These are phyloP conservation scores for Aspergillus nanangensis DNA, from an alignment of 495 filamentous ascomycete genomes.

Conservation along the genomic window DNA sequence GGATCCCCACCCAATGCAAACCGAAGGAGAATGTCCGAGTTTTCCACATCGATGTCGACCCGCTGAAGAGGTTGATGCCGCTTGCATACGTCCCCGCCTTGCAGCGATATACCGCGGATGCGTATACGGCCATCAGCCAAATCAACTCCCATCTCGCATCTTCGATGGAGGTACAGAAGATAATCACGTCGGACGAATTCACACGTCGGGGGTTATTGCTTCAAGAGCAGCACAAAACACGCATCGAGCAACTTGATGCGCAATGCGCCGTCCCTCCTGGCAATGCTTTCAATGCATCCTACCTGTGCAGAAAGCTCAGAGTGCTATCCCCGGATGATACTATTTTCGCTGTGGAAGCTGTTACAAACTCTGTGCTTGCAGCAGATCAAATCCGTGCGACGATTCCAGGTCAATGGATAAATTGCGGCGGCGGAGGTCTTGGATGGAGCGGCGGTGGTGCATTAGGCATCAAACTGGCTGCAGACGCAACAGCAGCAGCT, in stretches of 20 bases:
- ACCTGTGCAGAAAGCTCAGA: conserved; percentile 54
- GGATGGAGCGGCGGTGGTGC: conserved; percentile 89
- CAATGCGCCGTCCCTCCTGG: too few species aligned
- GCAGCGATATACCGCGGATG: not conserved
- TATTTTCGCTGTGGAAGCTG: conserved; percentile 80
- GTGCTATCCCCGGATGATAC: conserved; percentile 64
- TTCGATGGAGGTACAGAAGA: too few species aligned
- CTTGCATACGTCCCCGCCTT: not conserved
- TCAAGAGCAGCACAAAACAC: too few species aligned
- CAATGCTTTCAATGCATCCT: conserved; percentile 48
- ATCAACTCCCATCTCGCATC: too few species aligned
- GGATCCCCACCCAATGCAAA: conserved; percentile 55
- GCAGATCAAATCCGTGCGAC: conserved; percentile 71
- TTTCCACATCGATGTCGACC: conserved; percentile 79
- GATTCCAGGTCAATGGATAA: conserved; percentile 69
- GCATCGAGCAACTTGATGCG: too few species aligned
- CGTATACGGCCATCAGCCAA: not conserved
- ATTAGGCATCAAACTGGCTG: conserved; percentile 79
- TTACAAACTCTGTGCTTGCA: conserved; percentile 71
- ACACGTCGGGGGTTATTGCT: too few species aligned
- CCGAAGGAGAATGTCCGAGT: conserved; percentile 48
- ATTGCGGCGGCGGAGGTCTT: conserved; percentile 84
- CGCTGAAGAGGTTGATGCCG: conserved; percentile 79
- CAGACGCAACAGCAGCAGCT: too few species aligned
- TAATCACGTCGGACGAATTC: too few species aligned